Conservation (phyloP, 257 asterid species). For the Rhazya stricta region DNA sequence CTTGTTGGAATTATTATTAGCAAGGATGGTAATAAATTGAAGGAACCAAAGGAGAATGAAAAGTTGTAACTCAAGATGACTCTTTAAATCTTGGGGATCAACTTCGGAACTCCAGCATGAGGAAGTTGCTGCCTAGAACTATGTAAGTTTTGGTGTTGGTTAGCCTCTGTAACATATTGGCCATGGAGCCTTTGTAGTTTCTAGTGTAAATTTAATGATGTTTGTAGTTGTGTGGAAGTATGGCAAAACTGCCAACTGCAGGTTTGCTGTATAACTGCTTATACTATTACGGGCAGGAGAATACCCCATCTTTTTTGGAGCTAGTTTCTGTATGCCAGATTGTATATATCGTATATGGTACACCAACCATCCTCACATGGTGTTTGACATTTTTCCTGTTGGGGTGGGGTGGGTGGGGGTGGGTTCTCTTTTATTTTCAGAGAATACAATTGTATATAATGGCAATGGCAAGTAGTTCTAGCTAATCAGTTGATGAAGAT, state of each 20-base stretch:
- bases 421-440: too few species aligned
- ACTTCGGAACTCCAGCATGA: background rate
- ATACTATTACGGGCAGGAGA: background rate
- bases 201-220: background rate
- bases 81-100: background rate
- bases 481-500: too few species aligned
- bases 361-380: background rate
- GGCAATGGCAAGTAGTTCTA: too few species aligned
- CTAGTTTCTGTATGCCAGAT: background rate
- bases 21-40: conserved; percentile 33
- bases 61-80: conserved; percentile 18
- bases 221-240: background rate
- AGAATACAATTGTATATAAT: too few species aligned
- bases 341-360: background rate
- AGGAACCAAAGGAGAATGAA: conserved; percentile 27
- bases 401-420: too few species aligned
- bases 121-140: background rate
- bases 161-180: conserved; percentile 11
- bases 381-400: too few species aligned
- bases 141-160: background rate
- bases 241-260: background rate
- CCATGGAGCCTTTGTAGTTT: background rate
- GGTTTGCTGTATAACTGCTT: conserved; percentile 7
- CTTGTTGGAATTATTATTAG: conserved; percentile 42
- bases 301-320: background rate